A percentile compares a stretch with the other conserved stretches of the same genome.
Conservation (phyloP, 495 filamentous ascomycete species). For the Acidiella bohemica region DNA sequence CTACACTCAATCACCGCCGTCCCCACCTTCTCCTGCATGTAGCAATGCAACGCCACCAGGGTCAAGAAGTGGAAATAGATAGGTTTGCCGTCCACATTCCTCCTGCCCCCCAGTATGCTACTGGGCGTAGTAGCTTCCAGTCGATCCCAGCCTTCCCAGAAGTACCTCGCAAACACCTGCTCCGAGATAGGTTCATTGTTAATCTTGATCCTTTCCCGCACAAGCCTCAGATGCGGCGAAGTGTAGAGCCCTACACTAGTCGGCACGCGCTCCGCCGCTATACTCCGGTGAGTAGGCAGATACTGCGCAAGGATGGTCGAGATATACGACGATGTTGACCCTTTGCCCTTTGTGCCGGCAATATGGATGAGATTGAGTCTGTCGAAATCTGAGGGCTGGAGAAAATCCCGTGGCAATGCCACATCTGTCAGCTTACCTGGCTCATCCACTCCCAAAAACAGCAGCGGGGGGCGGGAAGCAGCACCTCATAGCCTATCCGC, state of each 20-base stretch:
- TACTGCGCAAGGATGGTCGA: conserved; percentile 50
- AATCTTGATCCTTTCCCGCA: conserved; percentile 80
- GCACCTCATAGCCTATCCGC: conserved; percentile 67
- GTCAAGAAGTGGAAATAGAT: conserved; percentile 86
- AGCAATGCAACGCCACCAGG: conserved; percentile 79
- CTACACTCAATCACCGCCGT: conserved; percentile 83
- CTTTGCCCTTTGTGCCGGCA: conserved; percentile 89
- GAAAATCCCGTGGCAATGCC: no score
- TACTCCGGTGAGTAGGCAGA: conserved; percentile 23
- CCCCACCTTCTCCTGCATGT: conserved; percentile 65
- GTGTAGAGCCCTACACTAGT: conserved; percentile 62
- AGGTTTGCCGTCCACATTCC: conserved; percentile 43
- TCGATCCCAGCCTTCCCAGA: conserved; percentile 81
- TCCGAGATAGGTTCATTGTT: conserved; percentile 62
- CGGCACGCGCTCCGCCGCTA: conserved; percentile 22
- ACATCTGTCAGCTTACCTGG: conserved; percentile 9
- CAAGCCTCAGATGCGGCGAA: conserved; percentile 76
- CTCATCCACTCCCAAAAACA: neutral
- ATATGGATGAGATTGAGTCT: conserved; percentile 67
- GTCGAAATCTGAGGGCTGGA: conserved; percentile 68
- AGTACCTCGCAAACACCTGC: conserved; percentile 64
- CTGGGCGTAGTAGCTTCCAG: conserved; percentile 42
- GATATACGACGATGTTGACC: conserved; percentile 60
- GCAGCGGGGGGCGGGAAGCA: neutral
- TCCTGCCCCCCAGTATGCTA: conserved; percentile 32